A percentile compares a stretch with the other conserved stretches of the same genome.
Evolutionary conservation across 2,329 filamentous ascomycete genomes (phyloP).

Genomic region (Seiridium cupressi): DNA sequence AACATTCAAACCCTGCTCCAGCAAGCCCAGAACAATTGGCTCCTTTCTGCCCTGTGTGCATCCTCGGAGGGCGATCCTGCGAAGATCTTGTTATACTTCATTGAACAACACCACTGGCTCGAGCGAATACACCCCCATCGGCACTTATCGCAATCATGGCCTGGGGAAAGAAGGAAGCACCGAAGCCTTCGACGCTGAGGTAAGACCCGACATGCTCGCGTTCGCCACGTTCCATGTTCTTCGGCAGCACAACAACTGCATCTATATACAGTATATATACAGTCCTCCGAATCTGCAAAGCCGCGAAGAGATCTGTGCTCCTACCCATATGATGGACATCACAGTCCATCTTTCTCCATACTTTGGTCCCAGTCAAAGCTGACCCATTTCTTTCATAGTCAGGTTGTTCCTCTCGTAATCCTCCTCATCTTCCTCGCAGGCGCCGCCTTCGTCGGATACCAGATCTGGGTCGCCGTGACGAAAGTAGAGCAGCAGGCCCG

Average conservation of each 20-base stretch:
- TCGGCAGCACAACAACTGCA: too few species aligned
- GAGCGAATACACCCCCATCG: not conserved
- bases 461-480: constrained; percentile 66
- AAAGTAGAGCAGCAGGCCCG: constrained; percentile 65
- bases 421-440: constrained; percentile 57
- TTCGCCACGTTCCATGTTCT: too few species aligned
- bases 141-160: constrained; percentile 24
- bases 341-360: not conserved
- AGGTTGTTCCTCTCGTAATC: constrained; percentile 66
- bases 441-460: constrained; percentile 66
- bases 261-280: too few species aligned
- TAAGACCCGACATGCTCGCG: constrained; percentile 9
- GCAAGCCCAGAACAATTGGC: too few species aligned
- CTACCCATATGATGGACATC: not conserved
- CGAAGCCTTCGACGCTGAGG: constrained; percentile 29
- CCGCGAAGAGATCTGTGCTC: too few species aligned
- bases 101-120: not conserved
- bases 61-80: not conserved
- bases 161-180: constrained; percentile 29
- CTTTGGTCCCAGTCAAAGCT: not conserved
- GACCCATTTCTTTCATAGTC: constrained; percentile 32
- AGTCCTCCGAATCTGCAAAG: too few species aligned
- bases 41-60: too few species aligned
- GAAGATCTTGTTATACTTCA: not conserved
- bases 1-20: too few species aligned